These are phyloP conservation scores for Helenozyma baotianmanensis DNA, from an alignment of 805 yeast genomes.

Conservation along the genomic window DNA sequence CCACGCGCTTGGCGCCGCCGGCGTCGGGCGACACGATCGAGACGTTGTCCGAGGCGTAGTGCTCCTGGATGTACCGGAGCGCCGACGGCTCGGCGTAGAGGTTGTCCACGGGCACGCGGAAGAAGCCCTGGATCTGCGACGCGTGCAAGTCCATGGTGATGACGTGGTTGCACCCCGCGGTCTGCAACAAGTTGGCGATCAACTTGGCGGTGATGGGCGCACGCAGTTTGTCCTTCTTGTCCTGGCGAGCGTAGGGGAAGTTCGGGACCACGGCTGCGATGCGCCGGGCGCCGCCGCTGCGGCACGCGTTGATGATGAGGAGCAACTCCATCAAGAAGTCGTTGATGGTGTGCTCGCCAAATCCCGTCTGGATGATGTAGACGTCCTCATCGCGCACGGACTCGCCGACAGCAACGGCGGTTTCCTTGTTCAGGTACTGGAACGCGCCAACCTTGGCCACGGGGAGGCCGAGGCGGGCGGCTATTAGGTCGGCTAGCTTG, in stretches of 20 bases:
- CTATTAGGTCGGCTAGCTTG: conserved; percentile 68
- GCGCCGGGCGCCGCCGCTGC: conserved; percentile 90
- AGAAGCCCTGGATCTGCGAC: conserved; percentile 96
- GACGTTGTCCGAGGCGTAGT: conserved; percentile 47
- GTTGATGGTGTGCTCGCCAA: conserved; percentile 69
- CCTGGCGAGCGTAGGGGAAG: conserved; percentile 97
- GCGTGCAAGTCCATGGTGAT: conserved; percentile 97
- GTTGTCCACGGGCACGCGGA: conserved; percentile 92
- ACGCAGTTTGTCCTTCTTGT: conserved; percentile 90
- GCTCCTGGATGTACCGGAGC: conserved; percentile 70
- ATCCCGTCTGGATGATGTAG: conserved; percentile 78
- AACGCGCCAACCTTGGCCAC: conserved; percentile 75
- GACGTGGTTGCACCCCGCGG: conserved; percentile 94
- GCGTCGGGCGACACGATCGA: conserved; percentile 96
- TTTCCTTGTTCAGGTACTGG: conserved; percentile 83
- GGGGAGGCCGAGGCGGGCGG: conserved; percentile 59
- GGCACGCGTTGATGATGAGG: conserved; percentile 89
- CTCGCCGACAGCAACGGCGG: conserved; percentile 82
- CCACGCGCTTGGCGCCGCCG: conserved; percentile 98
- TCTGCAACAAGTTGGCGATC: conserved; percentile 83
- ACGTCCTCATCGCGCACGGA: conserved; percentile 90
- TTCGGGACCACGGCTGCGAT: conserved; percentile 94
- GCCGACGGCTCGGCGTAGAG: conserved; percentile 93
- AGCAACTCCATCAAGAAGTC: conserved; percentile 84
- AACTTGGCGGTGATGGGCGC: conserved; percentile 96